Base-by-base conservation (phyloP, 1,139 yeast species). In the Meyerozyma elateridarum region DNA sequence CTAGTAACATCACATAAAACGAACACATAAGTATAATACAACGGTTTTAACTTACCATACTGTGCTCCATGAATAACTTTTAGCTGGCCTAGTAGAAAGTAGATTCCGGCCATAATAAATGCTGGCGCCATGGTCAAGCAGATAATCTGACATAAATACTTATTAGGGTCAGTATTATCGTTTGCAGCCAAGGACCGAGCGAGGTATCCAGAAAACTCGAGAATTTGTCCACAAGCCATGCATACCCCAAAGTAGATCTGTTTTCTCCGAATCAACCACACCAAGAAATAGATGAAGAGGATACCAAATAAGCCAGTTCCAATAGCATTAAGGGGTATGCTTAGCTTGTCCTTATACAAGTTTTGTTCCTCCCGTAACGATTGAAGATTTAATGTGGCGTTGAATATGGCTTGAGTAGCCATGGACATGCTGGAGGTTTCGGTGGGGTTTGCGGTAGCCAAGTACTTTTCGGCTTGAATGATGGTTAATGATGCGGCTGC, bases 51-150 rank as follows among this genome's bases (percentile, higher is more conserved):
- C 7, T 48, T 30, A 2, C 63, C 53, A 31, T 37, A 55, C 15
- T 42, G 37, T 17, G 52, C 38, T 6, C 64, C 66, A 36, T 59
- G 46, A 5, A 58, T 37, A 15, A 56, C 57, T 28, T 61, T 48
- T 30, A 62, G 42, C 37, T 61, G 64, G 2, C 62, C 66, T 26
- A 64, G 48, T 13, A 61, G 41, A 35, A 51, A 59, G 43, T 64
- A 64, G 5, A 64, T 47, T 0, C 63, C 66, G 0, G 65, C 70
- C 70, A 63, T 63, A 7, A 61, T 41, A 31, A 63, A 59, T 1
- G 67, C 65, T 1, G 70, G 70, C 4, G 67, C 64, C 22, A 64
- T 46, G 1, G 69, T 64, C 25, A 63, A 49, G 21, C 51, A 41
- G 30, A 63, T 55, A 31, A 60, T 59, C 38, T 62, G 68, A 33